Conservation (phyloP, 768 basidiomycete genomes). For the Auriscalpium orientale region DNA sequence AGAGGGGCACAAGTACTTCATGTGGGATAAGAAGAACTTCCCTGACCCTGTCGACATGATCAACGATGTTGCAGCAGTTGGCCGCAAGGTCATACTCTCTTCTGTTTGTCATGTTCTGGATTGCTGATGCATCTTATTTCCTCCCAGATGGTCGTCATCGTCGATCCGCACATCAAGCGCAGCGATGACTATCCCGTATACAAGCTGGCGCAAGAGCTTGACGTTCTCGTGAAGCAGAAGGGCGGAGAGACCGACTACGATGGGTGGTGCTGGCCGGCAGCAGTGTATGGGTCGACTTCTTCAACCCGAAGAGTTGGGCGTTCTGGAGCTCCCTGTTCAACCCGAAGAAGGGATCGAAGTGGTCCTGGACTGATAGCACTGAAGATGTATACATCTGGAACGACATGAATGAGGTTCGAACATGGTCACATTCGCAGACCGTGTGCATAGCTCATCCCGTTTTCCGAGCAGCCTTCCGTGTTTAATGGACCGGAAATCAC, state of each 20-base stretch:
- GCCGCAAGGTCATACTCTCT: conserved; percentile 61
- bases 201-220: conserved; percentile 75
- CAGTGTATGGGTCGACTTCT: conserved; percentile 95
- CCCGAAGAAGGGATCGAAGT: conserved; percentile 43
- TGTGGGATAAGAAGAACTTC: conserved; percentile 91
- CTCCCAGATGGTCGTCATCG: conserved; percentile 91
- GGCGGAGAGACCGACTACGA: conserved; percentile 83
- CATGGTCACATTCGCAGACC: too few relatives aligned
- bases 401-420: conserved; percentile 93
- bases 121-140: conserved; percentile 4
- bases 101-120: background rate
- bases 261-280: conserved; percentile 98
- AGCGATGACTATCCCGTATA: conserved; percentile 73
- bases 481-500: conserved; percentile 98
- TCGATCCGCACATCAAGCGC: conserved; percentile 95
- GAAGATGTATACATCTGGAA: conserved; percentile 92
- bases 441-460: background rate
- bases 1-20: conserved; percentile 92
- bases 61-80: conserved; percentile 76
- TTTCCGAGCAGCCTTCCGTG: conserved; percentile 69
- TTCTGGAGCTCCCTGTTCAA: conserved; percentile 91
- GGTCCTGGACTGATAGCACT: conserved; percentile 76
- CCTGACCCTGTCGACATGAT: conserved; percentile 93
- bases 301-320: conserved; percentile 82
- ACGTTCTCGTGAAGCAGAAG: conserved; percentile 72